Conservation (phyloP, 805 yeast genomes). For the Ogataea trehalophila region DNA sequence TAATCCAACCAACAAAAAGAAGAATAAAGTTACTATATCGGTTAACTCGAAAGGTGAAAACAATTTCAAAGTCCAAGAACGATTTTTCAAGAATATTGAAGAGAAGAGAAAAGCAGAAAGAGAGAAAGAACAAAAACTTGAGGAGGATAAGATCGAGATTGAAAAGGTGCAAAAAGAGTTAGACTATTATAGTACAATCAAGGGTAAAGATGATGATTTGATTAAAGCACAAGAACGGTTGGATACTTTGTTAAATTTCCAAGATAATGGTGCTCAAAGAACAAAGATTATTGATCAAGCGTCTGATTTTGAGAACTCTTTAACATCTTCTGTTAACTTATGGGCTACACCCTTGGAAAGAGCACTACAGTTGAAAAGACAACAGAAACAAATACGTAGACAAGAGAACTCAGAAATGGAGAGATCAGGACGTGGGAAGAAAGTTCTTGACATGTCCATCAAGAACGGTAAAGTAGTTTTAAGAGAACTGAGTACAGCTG, state of each 20-base stretch:
- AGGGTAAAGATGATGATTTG: slow-evolving; percentile 52
- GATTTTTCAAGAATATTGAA: slow-evolving; percentile 56
- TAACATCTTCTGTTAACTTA: slow-evolving; percentile 43
- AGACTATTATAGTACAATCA: slow-evolving; percentile 37
- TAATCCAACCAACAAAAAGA: slow-evolving; percentile 29
- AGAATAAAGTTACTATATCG: slow-evolving; percentile 49
- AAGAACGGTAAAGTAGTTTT: slow-evolving; percentile 74
- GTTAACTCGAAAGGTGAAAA: slow-evolving; percentile 59
- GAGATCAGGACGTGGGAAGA: slow-evolving; percentile 68
- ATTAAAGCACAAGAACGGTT: slow-evolving; percentile 67
- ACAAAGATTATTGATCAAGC: slow-evolving; percentile 92
- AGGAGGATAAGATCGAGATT: slow-evolving; percentile 35
- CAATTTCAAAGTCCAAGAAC: slow-evolving; percentile 64
- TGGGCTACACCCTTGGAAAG: slow-evolving; percentile 90
- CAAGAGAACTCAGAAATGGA: slow-evolving; percentile 54
- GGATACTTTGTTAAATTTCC: slow-evolving; percentile 71
- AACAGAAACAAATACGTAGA: slow-evolving; percentile 68
- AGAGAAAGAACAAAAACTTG: slow-evolving; percentile 30
- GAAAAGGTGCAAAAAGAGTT: slow-evolving; percentile 39
- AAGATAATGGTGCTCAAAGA: slow-evolving; percentile 82
- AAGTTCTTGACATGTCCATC: slow-evolving; percentile 72
- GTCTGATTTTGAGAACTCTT: slow-evolving; percentile 70
- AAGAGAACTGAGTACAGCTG: slow-evolving; percentile 39
- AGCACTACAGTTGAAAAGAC: slow-evolving; percentile 80
- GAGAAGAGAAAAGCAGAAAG: slow-evolving; percentile 35